A percentile compares a stretch with the other conserved stretches of the same genome.
Conservation (phyloP, 345 rosid genomes). For the Microcos paniculata region DNA sequence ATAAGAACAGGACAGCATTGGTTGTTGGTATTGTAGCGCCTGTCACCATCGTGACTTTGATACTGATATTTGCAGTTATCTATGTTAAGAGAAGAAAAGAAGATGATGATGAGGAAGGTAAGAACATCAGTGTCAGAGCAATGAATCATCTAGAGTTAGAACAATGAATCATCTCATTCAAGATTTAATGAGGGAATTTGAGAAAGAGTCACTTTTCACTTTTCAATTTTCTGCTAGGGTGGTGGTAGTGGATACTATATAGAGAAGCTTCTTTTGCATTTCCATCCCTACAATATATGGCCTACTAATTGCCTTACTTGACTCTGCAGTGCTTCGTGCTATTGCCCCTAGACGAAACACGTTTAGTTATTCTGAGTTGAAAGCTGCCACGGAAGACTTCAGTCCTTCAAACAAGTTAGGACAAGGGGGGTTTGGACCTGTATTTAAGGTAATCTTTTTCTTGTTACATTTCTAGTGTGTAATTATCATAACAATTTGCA, state of each 20-base stretch:
- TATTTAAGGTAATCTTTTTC: slow-evolving; percentile 30
- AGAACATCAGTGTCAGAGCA: neutral
- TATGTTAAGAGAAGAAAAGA: neutral
- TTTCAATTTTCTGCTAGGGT: neutral
- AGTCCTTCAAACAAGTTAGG: slow-evolving; percentile 35
- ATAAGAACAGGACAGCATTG: slow-evolving; percentile 20
- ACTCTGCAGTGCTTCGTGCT: slow-evolving; percentile 30
- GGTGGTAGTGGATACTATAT: neutral
- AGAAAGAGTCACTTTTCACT: neutral
- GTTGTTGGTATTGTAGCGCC: slow-evolving; percentile 29
- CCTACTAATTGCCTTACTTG: neutral
- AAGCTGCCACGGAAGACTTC: slow-evolving; percentile 35
- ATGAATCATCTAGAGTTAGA: too few species aligned
- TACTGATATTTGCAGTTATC: slow-evolving; percentile 12
- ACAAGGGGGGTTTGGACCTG: slow-evolving; percentile 41
- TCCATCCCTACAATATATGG: neutral
- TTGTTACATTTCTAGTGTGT: neutral
- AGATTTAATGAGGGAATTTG: neutral
- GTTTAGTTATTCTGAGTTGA: slow-evolving; percentile 34
- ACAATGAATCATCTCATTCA: too few species aligned
- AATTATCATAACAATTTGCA: neutral
- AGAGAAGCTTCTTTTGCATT: neutral
- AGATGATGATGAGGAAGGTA: slow-evolving; percentile 28
- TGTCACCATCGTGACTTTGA: slow-evolving; percentile 14
- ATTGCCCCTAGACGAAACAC: slow-evolving; percentile 29